Evolutionary conservation across 257 asterid species (phyloP), one percentile per base, ranked within the genome.

Genomic region (Ophiorrhiza pumila): DNA sequence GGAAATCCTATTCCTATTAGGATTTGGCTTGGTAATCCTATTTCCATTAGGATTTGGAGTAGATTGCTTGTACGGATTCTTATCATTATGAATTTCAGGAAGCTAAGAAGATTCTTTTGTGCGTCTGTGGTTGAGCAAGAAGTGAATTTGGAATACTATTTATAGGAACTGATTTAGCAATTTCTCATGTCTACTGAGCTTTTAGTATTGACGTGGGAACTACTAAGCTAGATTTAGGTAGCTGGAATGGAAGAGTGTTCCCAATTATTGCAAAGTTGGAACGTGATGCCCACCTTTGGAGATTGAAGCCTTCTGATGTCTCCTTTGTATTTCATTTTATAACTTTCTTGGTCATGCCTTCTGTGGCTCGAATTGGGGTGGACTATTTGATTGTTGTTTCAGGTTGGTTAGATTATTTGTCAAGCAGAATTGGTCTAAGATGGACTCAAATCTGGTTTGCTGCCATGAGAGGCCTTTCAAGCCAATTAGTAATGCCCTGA

Each of bases 201-300:
- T 63, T 18, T 22, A 18, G 31, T 74, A 45, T 14, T 72, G 74
- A 87, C 93, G 93, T 87, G 96, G 84, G 84, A 27, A 53, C 85
- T 73, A 84, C 87, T 79, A 78, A 74, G 42, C 29, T 69, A 32
- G 42, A 25, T 64, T n/a, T n/a, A n/a, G n/a, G 23, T 39, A 12
- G 27, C 41, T 39, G 35, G n/a, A n/a, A 70, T 23, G 15, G 61
- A n/a, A 63, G 64, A 35, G 71, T 68, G 52, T n/a, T n/a, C 29
- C 25, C 41, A 32, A 53, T 65, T 58, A 64, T 76, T 73, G 77
- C 70, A 41, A 57, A 76, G 68, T 71, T 74, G 56, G 35, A 80
- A 85, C 89, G 92, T 89, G 96, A 73, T 78, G 73, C 37, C 83
- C 89, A 84, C 83, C 17, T 7, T 62, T 62, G 73, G n/a, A 27